phyloP scores from a whole-genome alignment of 345 rosid genomes.

The Psidium friedrichsthalianum region DNA sequence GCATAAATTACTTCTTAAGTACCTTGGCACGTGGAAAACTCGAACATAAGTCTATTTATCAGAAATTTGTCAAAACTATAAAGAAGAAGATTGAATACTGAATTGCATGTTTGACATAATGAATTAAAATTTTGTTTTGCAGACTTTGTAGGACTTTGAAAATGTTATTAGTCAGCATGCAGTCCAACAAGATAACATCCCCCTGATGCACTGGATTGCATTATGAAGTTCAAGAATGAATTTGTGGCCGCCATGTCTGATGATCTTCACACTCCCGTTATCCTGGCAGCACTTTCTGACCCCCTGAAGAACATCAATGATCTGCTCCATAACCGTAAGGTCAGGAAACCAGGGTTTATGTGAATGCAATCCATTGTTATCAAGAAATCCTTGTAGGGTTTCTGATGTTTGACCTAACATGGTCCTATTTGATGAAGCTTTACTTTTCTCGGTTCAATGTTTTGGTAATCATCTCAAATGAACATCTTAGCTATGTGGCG shows the following conservation, averaged over 20 bases:
- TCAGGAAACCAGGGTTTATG: slow-evolving; percentile 6
- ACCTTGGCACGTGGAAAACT: background rate
- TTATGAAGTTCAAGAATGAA: slow-evolving; percentile 40
- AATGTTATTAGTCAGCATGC: slow-evolving; percentile 37
- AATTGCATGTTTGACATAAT: background rate
- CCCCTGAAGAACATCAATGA: slow-evolving; percentile 71
- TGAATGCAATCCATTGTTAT: background rate
- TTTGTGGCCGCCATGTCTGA: slow-evolving; percentile 74
- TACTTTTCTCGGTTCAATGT: background rate
- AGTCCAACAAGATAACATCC: slow-evolving; percentile 23
- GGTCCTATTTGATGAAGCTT: background rate
- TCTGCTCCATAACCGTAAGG: slow-evolving; percentile 77
- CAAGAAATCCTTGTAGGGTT: background rate
- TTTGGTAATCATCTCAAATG: background rate
- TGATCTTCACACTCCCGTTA: slow-evolving; percentile 78
- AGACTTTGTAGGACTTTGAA: slow-evolving; percentile 79
- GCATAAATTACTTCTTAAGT: background rate
- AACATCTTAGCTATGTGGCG: background rate
- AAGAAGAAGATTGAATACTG: background rate
- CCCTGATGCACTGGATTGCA: slow-evolving; percentile 32
- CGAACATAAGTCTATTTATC: background rate
- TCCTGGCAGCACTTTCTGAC: slow-evolving; percentile 85
- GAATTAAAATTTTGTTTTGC: slow-evolving; percentile 17
- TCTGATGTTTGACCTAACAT: background rate
- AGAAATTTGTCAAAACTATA: background rate